A percentile compares a stretch with the other conserved stretches of the same genome.
phyloP scores from a whole-genome alignment of 352 stramenopile genomes.

The Phytophthora citricola region DNA sequence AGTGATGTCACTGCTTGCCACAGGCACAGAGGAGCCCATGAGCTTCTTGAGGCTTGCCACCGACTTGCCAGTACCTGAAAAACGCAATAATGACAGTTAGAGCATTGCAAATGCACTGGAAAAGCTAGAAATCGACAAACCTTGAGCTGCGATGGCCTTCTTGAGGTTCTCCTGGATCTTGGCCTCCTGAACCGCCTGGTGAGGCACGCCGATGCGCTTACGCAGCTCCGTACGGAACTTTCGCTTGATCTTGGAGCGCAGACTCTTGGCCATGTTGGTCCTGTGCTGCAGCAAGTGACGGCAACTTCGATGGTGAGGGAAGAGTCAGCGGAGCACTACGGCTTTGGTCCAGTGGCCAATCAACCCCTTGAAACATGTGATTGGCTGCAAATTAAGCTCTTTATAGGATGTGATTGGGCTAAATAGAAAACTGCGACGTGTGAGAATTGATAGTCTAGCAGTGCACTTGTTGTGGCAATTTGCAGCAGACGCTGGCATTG shows the following conservation, averaged over 20 bases:
- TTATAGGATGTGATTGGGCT: constrained; percentile 12
- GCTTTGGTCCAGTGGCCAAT: constrained; percentile 35
- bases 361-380: constrained; percentile 20
- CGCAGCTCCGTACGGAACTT: constrained; percentile 89
- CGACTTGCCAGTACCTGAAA: constrained; percentile 52
- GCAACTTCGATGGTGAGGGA: constrained; percentile 27
- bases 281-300: neutral
- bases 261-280: constrained; percentile 84
- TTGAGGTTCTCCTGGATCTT: constrained; percentile 89
- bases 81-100: constrained; percentile 15
- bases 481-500: too few species aligned
- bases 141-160: constrained; percentile 75
- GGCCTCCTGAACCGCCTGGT: constrained; percentile 71
- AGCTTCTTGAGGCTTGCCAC: constrained; percentile 76
- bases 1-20: constrained; percentile 52
- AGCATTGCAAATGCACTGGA: neutral
- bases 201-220: constrained; percentile 81
- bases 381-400: constrained; percentile 17
- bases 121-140: constrained; percentile 29
- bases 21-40: constrained; percentile 61
- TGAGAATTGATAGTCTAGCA: neutral
- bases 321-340: constrained; percentile 14
- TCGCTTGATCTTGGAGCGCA: constrained; percentile 92
- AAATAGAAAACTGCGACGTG: constrained; percentile 33
- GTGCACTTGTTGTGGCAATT: too few species aligned